A percentile compares a stretch with the other conserved stretches of the same genome.
phyloP scores from a whole-genome alignment of 2,329 filamentous ascomycete genomes.

The Talaromyces sp. region DNA sequence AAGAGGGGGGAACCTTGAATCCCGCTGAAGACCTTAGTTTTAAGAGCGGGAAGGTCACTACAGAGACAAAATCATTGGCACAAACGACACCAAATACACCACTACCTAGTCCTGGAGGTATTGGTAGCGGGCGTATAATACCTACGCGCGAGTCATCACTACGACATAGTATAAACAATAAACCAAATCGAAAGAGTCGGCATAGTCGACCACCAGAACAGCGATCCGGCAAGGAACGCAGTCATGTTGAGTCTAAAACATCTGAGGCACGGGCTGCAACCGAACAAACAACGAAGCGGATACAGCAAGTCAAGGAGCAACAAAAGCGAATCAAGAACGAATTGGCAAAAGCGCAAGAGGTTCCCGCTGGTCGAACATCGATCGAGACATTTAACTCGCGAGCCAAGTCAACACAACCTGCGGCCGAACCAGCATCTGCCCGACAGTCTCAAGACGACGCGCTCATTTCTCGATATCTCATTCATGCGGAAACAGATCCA shows the following conservation, averaged over 20 bases:
- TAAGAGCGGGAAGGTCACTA: constrained; percentile 14
- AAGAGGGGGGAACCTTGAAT: constrained; percentile 30
- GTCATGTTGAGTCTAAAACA: constrained; percentile 37
- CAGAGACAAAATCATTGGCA: neutral
- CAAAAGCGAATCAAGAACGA: constrained; percentile 54
- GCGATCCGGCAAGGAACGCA: constrained; percentile 35
- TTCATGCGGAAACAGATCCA: constrained; percentile 25
- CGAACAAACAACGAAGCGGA: constrained; percentile 56
- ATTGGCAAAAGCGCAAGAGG: constrained; percentile 38
- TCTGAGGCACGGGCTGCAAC: constrained; percentile 44
- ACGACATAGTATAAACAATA: constrained; percentile 53
- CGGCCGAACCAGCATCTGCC: constrained; percentile 21
- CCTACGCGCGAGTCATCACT: constrained; percentile 67
- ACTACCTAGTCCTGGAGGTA: constrained; percentile 32
- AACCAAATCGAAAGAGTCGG: constrained; percentile 45
- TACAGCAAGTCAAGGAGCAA: constrained; percentile 56
- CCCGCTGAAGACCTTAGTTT: constrained; percentile 22
- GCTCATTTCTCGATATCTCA: constrained; percentile 23
- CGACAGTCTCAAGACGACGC: constrained; percentile 15
- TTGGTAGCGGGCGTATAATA: constrained; percentile 54
- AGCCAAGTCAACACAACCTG: neutral
- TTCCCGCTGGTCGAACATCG: constrained; percentile 24
- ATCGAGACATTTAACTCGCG: constrained; percentile 16
- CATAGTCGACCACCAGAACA: constrained; percentile 20
- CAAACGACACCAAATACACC: constrained; percentile 20